phyloP scores from a whole-genome alignment of 1,284 basidiomycete species.

The Pterula multifida region DNA sequence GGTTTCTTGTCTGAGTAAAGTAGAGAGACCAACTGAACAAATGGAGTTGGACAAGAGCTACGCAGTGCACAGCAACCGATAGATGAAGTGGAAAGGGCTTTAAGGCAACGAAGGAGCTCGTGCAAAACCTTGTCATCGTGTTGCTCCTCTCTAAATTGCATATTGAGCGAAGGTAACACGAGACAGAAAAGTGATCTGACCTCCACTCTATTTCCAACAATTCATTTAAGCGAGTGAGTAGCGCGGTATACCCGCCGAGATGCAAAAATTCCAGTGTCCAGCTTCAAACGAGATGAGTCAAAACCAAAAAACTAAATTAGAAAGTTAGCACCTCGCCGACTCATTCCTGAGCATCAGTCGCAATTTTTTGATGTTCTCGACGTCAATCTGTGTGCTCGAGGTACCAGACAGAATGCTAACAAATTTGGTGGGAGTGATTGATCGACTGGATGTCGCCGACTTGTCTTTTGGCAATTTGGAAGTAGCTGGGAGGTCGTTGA shows the following conservation, averaged over 20 bases:
- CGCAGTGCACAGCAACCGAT: constrained; percentile 77
- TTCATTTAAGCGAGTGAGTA: constrained; percentile 84
- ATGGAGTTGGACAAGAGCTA: constrained; percentile 77
- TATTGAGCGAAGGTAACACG: background rate
- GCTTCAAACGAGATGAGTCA: constrained; percentile 21
- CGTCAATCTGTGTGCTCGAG: constrained; percentile 57
- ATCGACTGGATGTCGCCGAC: constrained; percentile 30
- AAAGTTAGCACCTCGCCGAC: constrained; percentile 48
- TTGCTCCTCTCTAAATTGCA: constrained; percentile 73
- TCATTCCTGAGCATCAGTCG: constrained; percentile 78
- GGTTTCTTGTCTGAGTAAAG: constrained; percentile 97
- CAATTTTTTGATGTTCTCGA: constrained; percentile 69
- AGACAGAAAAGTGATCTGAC: constrained; percentile 27
- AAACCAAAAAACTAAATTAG: constrained; percentile 7
- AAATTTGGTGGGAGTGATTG: constrained; percentile 49
- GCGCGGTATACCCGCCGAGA: constrained; percentile 73
- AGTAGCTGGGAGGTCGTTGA: constrained; percentile 19
- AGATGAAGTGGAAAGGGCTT: constrained; percentile 83
- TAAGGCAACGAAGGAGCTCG: constrained; percentile 88
- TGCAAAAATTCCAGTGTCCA: constrained; percentile 92
- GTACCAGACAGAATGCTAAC: constrained; percentile 51
- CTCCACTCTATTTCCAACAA: constrained; percentile 94
- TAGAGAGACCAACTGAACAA: constrained; percentile 69
- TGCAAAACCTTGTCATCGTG: constrained; percentile 93
- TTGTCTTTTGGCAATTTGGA: constrained; percentile 32